Conservation (phyloP, 805 yeast genomes). For the Metschnikowia gelsemii region DNA sequence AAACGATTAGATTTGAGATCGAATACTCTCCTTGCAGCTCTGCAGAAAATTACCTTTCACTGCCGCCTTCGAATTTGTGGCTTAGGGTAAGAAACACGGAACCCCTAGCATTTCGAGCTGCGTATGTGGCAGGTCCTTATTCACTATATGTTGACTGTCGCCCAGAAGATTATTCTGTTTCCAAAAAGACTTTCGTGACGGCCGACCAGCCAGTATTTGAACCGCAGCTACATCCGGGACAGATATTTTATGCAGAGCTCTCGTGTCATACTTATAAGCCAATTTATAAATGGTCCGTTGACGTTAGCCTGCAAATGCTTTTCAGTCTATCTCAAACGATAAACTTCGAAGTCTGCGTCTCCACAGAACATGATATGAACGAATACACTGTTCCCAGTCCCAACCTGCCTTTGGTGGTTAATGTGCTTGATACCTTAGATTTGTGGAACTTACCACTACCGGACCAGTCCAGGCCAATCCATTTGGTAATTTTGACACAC, state of each 20-base stretch:
- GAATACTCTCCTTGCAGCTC: conserved; percentile 17
- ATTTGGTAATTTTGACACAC: conserved; percentile 83
- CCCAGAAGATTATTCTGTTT: conserved; percentile 60
- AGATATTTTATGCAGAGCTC: conserved; percentile 56
- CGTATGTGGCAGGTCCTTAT: conserved; percentile 87
- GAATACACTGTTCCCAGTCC: conserved; percentile 30
- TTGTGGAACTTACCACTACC: conserved; percentile 73
- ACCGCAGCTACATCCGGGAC: conserved; percentile 70
- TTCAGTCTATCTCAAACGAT: conserved; percentile 70
- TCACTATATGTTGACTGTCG: conserved; percentile 79
- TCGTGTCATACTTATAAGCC: conserved; percentile 62
- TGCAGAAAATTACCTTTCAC: conserved; percentile 17
- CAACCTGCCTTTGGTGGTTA: conserved; percentile 41
- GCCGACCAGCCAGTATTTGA: conserved; percentile 78
- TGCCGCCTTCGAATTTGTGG: conserved; percentile 37
- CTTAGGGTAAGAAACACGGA: conserved; percentile 70
- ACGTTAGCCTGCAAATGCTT: conserved; percentile 75
- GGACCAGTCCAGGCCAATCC: conserved; percentile 55
- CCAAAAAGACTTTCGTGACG: conserved; percentile 55
- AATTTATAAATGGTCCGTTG: conserved; percentile 72
- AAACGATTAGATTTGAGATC: conserved; percentile 16
- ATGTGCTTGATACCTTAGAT: conserved; percentile 58
- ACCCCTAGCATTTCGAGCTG: conserved; percentile 70
- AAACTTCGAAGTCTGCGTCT: conserved; percentile 60
- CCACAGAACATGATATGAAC: conserved; percentile 20